Base-by-base conservation (phyloP, 768 basidiomycete species). In the Termitomyces sp. region DNA sequence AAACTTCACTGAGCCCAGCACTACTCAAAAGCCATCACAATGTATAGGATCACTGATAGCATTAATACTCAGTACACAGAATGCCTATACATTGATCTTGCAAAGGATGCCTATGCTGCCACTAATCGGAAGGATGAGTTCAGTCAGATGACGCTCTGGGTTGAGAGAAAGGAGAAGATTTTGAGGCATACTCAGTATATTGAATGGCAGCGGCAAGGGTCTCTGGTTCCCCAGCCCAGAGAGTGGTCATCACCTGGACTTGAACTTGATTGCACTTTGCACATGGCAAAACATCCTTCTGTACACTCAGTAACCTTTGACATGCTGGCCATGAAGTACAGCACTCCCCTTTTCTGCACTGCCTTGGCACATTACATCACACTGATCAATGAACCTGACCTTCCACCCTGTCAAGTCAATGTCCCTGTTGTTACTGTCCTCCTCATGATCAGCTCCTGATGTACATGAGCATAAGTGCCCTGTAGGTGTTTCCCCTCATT, bases 11-110 rank as follows among this genome's bases (percentile, higher is more conserved):
- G 28, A 4, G 28, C 28, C 28, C 28, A 28, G 28, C 28, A 28
- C 81, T 1, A 79, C 61, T 11, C 60, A 1, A 11, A 58, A 0
- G 42, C 57, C 2, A 80, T 81, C 62, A 50, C 65, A 35, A 39
- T 55, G 4, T 65, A 68, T 44, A 78, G 81, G 2, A 68, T 74
- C 0, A 66, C 73, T 1, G 76, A 80, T 55, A 76, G 75, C 63
- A 79, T 70, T 66, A 75, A 77, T 59, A 81, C 78, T 0, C 70
- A 80, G 61, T 67, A 68, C 35, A 71, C 76, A 1, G 78, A 82
- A 61, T 67, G 73, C 0, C 68, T 78, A 0, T 78, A 82, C 60
- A 81, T 80, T 50, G 74, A 80, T 51, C 65, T 73, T 7, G 71
- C 75, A 1, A 81, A 81, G 59, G 69, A 75, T 50, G 74, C 73